phyloP scores from a whole-genome alignment of 2,329 filamentous ascomycete genomes.

The Byssoonygena ceratinophila region DNA sequence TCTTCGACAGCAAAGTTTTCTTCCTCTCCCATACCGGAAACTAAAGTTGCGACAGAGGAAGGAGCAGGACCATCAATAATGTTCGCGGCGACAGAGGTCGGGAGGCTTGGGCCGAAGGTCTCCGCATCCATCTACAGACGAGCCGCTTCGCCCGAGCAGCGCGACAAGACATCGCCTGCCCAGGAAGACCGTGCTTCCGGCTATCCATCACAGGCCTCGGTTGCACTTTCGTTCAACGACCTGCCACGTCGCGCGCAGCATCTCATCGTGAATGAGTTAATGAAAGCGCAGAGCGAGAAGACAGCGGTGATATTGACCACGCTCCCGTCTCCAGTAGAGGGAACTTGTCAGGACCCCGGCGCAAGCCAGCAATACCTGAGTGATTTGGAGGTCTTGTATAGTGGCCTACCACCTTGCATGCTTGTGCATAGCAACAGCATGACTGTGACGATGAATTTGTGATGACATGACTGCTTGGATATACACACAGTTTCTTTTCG shows the following conservation, averaged over 20 bases:
- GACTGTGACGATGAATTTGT: conserved; percentile 57
- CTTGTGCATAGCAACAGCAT: conserved; percentile 80
- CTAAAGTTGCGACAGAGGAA: conserved; percentile 55
- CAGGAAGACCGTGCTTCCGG: conserved; percentile 29
- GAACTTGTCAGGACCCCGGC: conserved; percentile 59
- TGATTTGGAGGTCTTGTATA: conserved; percentile 67
- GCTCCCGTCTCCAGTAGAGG: conserved; percentile 67
- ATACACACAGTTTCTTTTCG: no score
- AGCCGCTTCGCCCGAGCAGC: conserved; percentile 19
- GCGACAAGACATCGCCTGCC: neutral
- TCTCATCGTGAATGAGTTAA: conserved; percentile 75
- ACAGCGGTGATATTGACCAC: conserved; percentile 77
- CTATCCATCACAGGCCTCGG: conserved; percentile 48
- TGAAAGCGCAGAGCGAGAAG: conserved; percentile 54
- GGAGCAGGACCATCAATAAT: conserved; percentile 60
- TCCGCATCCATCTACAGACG: conserved; percentile 33
- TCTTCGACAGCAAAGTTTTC: conserved; percentile 47
- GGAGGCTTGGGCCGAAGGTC: conserved; percentile 12
- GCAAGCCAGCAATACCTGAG: conserved; percentile 65
- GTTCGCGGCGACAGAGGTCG: conserved; percentile 48
- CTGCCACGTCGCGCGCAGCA: conserved; percentile 75
- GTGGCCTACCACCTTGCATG: conserved; percentile 62
- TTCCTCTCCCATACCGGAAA: conserved; percentile 61
- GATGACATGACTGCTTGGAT: conserved; percentile 11
- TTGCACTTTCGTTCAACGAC: conserved; percentile 75